Base-by-base conservation (phyloP, 2,329 filamentous ascomycete species). In the Metarhizium rileyi region DNA sequence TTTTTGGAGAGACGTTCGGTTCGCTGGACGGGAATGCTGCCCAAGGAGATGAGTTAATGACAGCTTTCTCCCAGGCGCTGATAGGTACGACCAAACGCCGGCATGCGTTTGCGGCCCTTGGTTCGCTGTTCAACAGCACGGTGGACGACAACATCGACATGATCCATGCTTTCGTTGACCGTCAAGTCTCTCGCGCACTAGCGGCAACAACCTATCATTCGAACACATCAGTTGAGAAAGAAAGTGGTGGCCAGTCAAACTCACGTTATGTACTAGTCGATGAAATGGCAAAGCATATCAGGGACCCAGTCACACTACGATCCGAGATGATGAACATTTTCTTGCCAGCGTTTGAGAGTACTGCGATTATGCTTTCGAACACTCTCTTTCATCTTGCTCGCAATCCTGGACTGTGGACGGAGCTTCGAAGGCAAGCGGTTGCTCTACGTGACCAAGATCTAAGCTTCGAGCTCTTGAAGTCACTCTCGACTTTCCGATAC, bases 261-360 rank as follows among this genome's bases (percentile, higher is more conserved):
- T n/a, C 22, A 27, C 46, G 46, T 10, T 51, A 51, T 27, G 42
- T 51, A 16, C 41, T 51, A n/a, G 46, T 51, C 9, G 46, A 51
- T 23, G 46, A 51, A 20, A 28, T 40, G n/a, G 49, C 49, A 45
- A 51, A 48, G 26, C 28, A 41, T 3, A 42, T 51, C 4, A 41
- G 16, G n/a, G 42, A 51, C 16, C 45, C 49, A 25, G 14, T 38
- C 9, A 26, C 36, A 20, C 41, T 51, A 30, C 30, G 49, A 22
- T 48, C 40, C 22, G 49, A 51, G 26, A 51, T 48, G 49, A 44
- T 51, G 45, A 48, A 51, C 22, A 45, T 51, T 14, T 51, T 51
- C 41, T 46, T 51, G 9, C 49, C 49, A 12, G 40, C 46, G 5
- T 51, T 51, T 35, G 45, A 51, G 30, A 51, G 40, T 22, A 48